Evolutionary conservation across 495 filamentous ascomycete genomes (phyloP).

Genomic region (Penicillium cataractarum): DNA sequence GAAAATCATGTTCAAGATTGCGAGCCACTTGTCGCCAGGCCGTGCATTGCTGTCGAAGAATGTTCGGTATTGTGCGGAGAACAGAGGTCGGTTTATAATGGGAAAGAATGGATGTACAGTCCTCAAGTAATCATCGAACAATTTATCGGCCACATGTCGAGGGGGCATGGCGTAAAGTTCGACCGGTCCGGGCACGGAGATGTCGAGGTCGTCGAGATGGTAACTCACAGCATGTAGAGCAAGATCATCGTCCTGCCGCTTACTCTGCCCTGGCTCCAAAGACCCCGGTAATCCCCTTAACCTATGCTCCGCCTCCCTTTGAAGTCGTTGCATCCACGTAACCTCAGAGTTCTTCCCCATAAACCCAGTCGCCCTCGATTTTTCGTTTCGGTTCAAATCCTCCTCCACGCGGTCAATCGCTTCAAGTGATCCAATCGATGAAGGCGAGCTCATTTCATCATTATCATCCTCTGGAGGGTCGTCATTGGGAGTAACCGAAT

Average conservation of each 20-base stretch:
- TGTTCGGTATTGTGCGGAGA: conserved; percentile 47
- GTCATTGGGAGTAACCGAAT: conserved; percentile 41
- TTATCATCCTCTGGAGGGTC: conserved; percentile 26
- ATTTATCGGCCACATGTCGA: conserved; percentile 53
- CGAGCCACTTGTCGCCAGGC: conserved; percentile 60
- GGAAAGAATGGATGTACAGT: conserved; percentile 65
- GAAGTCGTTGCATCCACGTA: conserved; percentile 60
- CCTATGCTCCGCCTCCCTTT: conserved; percentile 42
- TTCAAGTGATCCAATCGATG: conserved; percentile 63
- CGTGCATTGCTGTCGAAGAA: conserved; percentile 46
- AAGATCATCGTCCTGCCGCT: conserved; percentile 13
- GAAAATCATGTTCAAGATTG: conserved; percentile 68
- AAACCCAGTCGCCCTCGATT: conserved; percentile 59
- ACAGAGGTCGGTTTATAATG: conserved; percentile 57
- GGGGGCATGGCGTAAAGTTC: conserved; percentile 59
- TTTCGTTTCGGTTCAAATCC: conserved; percentile 58
- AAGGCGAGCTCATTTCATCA: conserved; percentile 35
- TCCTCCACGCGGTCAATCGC: conserved; percentile 64
- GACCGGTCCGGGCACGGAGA: conserved; percentile 51
- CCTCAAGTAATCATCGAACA: conserved; percentile 60
- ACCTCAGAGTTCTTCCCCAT: conserved; percentile 69
- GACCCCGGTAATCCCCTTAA: conserved; percentile 36
- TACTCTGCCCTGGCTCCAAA: conserved; percentile 28
- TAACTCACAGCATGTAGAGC: conserved; percentile 53
- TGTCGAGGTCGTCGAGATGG: conserved; percentile 60